phyloP scores from a whole-genome alignment of 768 basidiomycete species.

The Xerocomus spinulosus region DNA sequence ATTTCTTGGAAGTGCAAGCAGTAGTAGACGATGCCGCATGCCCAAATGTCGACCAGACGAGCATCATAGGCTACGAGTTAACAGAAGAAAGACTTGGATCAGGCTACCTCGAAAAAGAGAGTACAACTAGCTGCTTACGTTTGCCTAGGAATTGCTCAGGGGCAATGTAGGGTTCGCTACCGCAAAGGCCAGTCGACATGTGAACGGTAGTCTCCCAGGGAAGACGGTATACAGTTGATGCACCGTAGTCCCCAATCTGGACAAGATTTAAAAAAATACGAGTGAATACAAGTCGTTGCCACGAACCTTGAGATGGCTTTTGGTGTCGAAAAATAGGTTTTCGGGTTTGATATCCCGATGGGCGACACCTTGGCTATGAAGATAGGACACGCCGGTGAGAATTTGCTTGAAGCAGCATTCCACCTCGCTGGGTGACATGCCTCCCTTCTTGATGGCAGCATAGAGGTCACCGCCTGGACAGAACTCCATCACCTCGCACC shows the following conservation, averaged over 20 bases:
- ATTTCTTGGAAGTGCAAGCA: constrained; percentile 97
- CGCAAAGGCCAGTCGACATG: constrained; percentile 94
- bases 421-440: constrained; percentile 86
- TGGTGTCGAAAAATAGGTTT: constrained; percentile 90
- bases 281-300: not conserved
- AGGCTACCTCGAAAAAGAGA: constrained; percentile 36
- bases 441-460: constrained; percentile 97
- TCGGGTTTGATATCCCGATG: constrained; percentile 99
- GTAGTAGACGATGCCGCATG: constrained; percentile 95
- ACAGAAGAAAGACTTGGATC: constrained; percentile 21
- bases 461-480: constrained; percentile 98
- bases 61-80: constrained; percentile 82
- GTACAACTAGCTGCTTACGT: constrained; percentile 61
- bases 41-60: constrained; percentile 96
- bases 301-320: constrained; percentile 88
- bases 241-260: constrained; percentile 97
- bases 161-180: constrained; percentile 97
- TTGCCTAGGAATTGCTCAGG: constrained; percentile 96
- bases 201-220: constrained; percentile 98
- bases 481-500: constrained; percentile 99
- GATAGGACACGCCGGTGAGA: constrained; percentile 78
- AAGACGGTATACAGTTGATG: constrained; percentile 96
- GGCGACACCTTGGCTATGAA: constrained; percentile 95
- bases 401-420: constrained; percentile 99
- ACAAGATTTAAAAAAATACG: constrained; percentile 10